phyloP scores from a whole-genome alignment of 352 stramenopile species.

The Blastocystis sp. region DNA sequence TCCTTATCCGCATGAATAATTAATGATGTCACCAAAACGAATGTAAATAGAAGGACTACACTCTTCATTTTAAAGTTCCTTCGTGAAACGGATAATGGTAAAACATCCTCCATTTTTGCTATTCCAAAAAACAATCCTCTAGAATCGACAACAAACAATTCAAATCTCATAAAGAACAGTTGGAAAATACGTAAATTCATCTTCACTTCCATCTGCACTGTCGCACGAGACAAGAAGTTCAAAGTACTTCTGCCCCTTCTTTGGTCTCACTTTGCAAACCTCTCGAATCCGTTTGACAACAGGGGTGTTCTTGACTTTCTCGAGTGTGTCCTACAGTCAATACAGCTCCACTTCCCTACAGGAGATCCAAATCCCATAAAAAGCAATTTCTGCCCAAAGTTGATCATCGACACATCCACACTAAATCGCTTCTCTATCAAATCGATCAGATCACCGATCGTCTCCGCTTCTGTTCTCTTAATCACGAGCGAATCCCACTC shows the following conservation, averaged over 20 bases:
- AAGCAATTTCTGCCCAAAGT: slow-evolving; percentile 75
- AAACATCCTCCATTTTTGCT: neutral
- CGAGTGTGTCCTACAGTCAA: neutral
- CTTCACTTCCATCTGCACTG: neutral
- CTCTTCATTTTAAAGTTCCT: neutral
- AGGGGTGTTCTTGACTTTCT: neutral
- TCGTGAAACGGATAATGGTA: neutral
- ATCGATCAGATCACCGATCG: slow-evolving; percentile 68
- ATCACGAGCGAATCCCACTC: slow-evolving; percentile 12
- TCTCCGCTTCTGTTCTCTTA: neutral
- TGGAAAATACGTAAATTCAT: neutral
- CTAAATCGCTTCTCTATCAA: slow-evolving; percentile 91
- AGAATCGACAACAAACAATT: slow-evolving; percentile 24
- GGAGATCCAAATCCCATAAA: slow-evolving; percentile 70
- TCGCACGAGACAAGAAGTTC: neutral
- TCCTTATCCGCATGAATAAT: slow-evolving; percentile 27
- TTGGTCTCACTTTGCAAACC: neutral
- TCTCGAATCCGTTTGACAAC: neutral
- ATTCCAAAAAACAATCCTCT: neutral
- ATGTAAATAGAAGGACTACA: neutral
- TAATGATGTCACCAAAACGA: neutral
- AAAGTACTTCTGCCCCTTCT: slow-evolving; percentile 44
- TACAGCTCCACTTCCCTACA: neutral
- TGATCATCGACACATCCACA: slow-evolving; percentile 94
- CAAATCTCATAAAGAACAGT: slow-evolving; percentile 2